Conservation (phyloP, 352 stramenopile genomes). For the Pythium angustatum region DNA sequence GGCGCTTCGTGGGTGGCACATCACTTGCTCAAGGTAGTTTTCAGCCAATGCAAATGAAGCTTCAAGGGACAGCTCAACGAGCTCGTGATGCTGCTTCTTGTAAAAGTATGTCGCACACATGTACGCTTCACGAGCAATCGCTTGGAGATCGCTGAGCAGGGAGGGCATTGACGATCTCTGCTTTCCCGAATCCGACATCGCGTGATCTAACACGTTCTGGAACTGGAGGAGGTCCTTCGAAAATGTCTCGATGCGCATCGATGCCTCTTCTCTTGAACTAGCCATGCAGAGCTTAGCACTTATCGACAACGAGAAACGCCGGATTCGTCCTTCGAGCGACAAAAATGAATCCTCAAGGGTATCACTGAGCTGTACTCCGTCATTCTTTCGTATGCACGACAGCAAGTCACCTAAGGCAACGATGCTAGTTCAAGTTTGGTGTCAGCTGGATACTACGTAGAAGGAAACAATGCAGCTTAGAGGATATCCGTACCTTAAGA, state of each 20-base stretch:
- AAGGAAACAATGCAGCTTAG: background rate
- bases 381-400: background rate
- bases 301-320: constrained; percentile 8
- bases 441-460: background rate
- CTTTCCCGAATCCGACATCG: constrained; percentile 8
- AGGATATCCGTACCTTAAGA: constrained; percentile 4
- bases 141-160: constrained; percentile 58
- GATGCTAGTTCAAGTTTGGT: background rate
- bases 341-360: constrained; percentile 16
- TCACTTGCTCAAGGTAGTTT: constrained; percentile 65
- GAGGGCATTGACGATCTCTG: constrained; percentile 23
- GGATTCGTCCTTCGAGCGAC: constrained; percentile 18
- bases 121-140: constrained; percentile 66
- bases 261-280: background rate
- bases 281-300: background rate
- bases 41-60: constrained; percentile 52
- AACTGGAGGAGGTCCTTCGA: background rate
- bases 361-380: background rate
- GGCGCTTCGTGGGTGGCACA: constrained; percentile 38
- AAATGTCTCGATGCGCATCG: background rate
- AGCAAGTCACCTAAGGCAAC: constrained; percentile 9
- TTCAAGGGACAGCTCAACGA: constrained; percentile 44
- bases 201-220: constrained; percentile 9
- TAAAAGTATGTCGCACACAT: constrained; percentile 50
- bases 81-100: constrained; percentile 42